A percentile compares a stretch with the other conserved stretches of the same genome.
These are phyloP conservation scores for Chlorella sp. DNA, from an alignment of 139 green algal species.

Conservation along the genomic window DNA sequence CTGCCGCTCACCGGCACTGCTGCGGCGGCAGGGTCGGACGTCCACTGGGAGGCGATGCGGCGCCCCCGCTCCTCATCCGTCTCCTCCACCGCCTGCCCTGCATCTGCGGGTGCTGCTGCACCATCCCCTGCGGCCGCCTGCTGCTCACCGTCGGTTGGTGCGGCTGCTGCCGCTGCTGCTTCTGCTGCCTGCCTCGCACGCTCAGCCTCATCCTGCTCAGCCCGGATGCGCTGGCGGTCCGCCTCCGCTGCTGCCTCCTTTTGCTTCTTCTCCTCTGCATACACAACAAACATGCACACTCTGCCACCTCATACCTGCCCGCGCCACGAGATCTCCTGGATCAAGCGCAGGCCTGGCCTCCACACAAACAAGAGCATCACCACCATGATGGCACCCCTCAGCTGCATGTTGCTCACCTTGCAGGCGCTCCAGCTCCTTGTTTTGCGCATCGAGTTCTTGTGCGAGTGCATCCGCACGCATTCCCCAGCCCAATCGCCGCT, in stretches of 20 bases:
- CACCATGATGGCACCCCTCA: too few relatives aligned
- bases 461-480: slow-evolving; percentile 22
- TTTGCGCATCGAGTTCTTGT: slow-evolving; percentile 25
- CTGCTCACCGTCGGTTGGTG: slow-evolving; percentile 1
- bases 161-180: slow-evolving; percentile 8
- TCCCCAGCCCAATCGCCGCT: background rate
- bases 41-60: slow-evolving; percentile 63
- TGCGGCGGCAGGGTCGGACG: slow-evolving; percentile 35
- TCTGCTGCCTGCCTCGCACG: slow-evolving; percentile 4
- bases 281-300: too few relatives aligned
- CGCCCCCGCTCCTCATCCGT: slow-evolving; percentile 49
- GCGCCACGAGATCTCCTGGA: too few relatives aligned
- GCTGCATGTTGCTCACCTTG: slow-evolving; percentile 15
- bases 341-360: too few relatives aligned
- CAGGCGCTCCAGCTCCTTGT: slow-evolving; percentile 16
- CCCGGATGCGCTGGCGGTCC: slow-evolving; percentile 4
- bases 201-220: slow-evolving; percentile 11
- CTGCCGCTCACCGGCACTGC: slow-evolving; percentile 6
- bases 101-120: too few relatives aligned
- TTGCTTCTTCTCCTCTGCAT: too few relatives aligned
- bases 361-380: too few relatives aligned
- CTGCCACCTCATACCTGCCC: too few relatives aligned
- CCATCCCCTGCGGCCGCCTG: too few relatives aligned
- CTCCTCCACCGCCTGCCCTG: slow-evolving; percentile 34
- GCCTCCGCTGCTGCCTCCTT: background rate